phyloP scores from a whole-genome alignment of 192 early-diverging fungal species.

The Coemansia sp. region DNA sequence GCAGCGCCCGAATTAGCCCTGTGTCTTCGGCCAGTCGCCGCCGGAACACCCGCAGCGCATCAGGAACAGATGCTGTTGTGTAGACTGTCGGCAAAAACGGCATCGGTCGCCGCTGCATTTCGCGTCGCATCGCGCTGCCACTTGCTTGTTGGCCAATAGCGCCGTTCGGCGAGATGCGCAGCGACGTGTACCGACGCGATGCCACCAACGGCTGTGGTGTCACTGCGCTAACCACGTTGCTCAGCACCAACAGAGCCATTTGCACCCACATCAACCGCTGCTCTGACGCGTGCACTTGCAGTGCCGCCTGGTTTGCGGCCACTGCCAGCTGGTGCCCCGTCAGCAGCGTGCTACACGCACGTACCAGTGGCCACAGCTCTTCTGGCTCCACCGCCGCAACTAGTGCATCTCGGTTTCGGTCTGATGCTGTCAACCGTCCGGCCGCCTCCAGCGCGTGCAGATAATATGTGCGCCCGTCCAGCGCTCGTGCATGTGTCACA shows the following conservation, averaged over 20 bases:
- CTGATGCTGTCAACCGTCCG: conserved; percentile 29
- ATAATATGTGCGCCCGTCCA: conserved; percentile 33
- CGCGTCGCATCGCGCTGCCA: conserved; percentile 2
- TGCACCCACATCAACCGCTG: conserved; percentile 48
- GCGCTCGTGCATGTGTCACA: conserved; percentile 16
- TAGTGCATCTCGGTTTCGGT: conserved; percentile 23
- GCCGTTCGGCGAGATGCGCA: conserved; percentile 21
- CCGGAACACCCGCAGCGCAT: conserved; percentile 30
- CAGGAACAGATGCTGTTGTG: conserved; percentile 23
- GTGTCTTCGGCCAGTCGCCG: conserved; percentile 14
- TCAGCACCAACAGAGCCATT: conserved; percentile 40
- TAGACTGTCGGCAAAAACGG: conserved; percentile 35
- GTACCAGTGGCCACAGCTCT: conserved; percentile 18
- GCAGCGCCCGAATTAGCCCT: conserved; percentile 36
- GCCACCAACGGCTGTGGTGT: conserved; percentile 30
- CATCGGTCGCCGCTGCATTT: conserved; percentile 27
- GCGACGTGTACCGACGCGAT: conserved; percentile 34
- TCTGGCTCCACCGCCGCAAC: conserved; percentile 7
- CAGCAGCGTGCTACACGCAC: conserved; percentile 33
- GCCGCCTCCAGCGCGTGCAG: conserved; percentile 41
- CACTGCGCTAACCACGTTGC: conserved; percentile 35
- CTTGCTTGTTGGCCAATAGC: background rate
- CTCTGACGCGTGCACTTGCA: conserved; percentile 19
- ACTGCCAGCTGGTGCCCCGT: conserved; percentile 28
- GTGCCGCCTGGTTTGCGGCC: conserved; percentile 5